These are phyloP conservation scores for Debaryomyces maramus DNA, from an alignment of 805 yeast species.

Conservation along the genomic window DNA sequence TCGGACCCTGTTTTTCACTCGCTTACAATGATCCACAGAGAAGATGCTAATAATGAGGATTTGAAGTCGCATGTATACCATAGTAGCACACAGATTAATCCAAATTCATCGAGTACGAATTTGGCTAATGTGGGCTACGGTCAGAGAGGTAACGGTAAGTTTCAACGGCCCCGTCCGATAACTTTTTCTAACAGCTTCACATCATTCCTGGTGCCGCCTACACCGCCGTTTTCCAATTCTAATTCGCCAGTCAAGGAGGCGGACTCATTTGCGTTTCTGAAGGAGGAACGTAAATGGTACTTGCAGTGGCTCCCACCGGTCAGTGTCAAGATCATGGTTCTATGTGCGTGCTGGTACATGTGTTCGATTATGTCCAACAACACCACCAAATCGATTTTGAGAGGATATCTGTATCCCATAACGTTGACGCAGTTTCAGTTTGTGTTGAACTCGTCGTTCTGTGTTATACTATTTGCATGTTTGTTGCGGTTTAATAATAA, in stretches of 20 bases:
- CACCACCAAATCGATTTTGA: conserved; percentile 74
- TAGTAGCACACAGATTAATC: conserved; percentile 25
- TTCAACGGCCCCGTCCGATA: neutral
- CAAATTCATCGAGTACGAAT: conserved; percentile 37
- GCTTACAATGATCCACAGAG: too few relatives aligned
- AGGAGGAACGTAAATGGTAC: neutral
- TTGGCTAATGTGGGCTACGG: conserved; percentile 21
- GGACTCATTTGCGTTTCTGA: conserved; percentile 2
- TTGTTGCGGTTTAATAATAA: conserved; percentile 6
- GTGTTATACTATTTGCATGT: conserved; percentile 36
- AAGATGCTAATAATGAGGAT: too few relatives aligned
- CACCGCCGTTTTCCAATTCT: conserved; percentile 36
- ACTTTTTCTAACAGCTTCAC: conserved; percentile 14
- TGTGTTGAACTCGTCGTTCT: conserved; percentile 63
- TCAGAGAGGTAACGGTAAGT: conserved; percentile 2
- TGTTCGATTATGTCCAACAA: conserved; percentile 80
- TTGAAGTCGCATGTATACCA: neutral
- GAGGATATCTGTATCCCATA: conserved; percentile 74
- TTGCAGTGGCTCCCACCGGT: conserved; percentile 24
- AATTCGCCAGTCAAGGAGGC: conserved; percentile 32
- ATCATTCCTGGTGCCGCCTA: conserved; percentile 24
- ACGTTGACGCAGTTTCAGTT: conserved; percentile 89
- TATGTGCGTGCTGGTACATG: conserved; percentile 80
- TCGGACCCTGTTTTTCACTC: too few relatives aligned
- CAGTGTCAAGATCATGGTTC: conserved; percentile 21